Percentiles rank a stretch among this genome's conserved stretches.
These are phyloP conservation scores for Fraxinus velutina DNA, from an alignment of 305 asterid genomes.

Conservation along the genomic window DNA sequence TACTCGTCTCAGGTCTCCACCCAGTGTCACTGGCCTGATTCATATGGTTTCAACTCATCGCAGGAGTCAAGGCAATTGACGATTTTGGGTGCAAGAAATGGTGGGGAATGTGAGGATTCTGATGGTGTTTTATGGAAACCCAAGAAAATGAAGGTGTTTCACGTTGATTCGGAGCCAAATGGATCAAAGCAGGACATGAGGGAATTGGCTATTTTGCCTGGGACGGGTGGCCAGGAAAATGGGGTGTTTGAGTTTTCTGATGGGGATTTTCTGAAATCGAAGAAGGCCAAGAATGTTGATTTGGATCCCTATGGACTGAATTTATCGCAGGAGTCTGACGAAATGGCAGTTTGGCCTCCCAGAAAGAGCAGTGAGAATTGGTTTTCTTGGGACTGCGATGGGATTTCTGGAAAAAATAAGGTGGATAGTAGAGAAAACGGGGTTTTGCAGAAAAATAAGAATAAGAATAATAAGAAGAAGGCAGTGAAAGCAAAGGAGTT, in stretches of 20 bases:
- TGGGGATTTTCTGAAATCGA: slow-evolving; percentile 33
- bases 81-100: slow-evolving; percentile 35
- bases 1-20: slow-evolving; percentile 57
- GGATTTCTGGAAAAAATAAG: slow-evolving; percentile 32
- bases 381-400: slow-evolving; percentile 28
- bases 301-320: slow-evolving; percentile 41
- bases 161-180: slow-evolving; percentile 36
- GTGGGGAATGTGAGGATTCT: slow-evolving; percentile 15
- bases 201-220: slow-evolving; percentile 24
- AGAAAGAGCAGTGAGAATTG: slow-evolving; percentile 33
- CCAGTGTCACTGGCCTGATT: slow-evolving; percentile 51
- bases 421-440: slow-evolving; percentile 34
- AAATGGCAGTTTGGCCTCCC: slow-evolving; percentile 31
- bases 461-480: slow-evolving; percentile 19
- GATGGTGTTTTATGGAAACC: slow-evolving; percentile 36
- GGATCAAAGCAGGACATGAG: slow-evolving; percentile 34
- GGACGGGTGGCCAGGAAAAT: slow-evolving; percentile 19
- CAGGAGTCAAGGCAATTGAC: slow-evolving; percentile 44
- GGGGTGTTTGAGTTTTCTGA: slow-evolving; percentile 18
- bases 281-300: slow-evolving; percentile 34
- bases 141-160: slow-evolving; percentile 45
- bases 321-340: slow-evolving; percentile 53
- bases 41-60: slow-evolving; percentile 38
- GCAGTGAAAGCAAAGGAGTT: slow-evolving; percentile 37
- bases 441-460: slow-evolving; percentile 37